Base-by-base conservation (phyloP, 108 stramenopile genomes). In the Schizochytrium sp. region DNA sequence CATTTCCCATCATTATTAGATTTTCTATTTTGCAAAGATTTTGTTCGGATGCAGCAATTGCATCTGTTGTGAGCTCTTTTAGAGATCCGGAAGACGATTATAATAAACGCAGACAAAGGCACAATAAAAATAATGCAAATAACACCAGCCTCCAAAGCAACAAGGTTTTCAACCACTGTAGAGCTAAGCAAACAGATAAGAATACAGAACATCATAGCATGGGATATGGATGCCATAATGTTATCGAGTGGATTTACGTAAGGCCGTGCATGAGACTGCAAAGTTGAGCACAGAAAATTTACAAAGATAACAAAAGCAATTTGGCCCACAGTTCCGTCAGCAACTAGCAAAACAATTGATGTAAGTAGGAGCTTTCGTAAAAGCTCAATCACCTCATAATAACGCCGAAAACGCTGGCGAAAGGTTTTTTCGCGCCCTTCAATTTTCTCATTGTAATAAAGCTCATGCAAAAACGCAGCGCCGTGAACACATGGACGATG, bases 381-480 rank as follows among this genome's bases (percentile, higher is more conserved):
- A 7, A 69, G 64, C 2, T 69, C 64, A 69, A 69, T 28, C 5
- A 69, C 64, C 64, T 69, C 64, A 3, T 69, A 69, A 38, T 28
- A 15, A 8, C 64, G 64, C 15, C 28, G 64, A 8, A 38, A 38
- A 8, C 64, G 64, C 2, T 44, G 28, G 5, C 1, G 19, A 7
- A 38, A 38, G 19, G 64, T 44, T 12, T 44, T 12, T 8, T 44
- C 15, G 28, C 44, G 42, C 28, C 5, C 12, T 0, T 8, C 19
- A 44, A 12, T 69, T 44, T 13, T 28, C 28, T 28, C 28, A 28
- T 28, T 28, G 28, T 28, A 38, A 15, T 69, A 69, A 7, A 69
- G 64, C 64, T 69, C 64, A 15, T 69, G 64, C 19, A 69, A 44
- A 69, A 69, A 69, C 0, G 64, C 64, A 8, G 15, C 64, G 1